Evolutionary conservation across 371 early-diverging fungal genomes (phyloP).

Genomic region (Rhizopus stolonifer): DNA sequence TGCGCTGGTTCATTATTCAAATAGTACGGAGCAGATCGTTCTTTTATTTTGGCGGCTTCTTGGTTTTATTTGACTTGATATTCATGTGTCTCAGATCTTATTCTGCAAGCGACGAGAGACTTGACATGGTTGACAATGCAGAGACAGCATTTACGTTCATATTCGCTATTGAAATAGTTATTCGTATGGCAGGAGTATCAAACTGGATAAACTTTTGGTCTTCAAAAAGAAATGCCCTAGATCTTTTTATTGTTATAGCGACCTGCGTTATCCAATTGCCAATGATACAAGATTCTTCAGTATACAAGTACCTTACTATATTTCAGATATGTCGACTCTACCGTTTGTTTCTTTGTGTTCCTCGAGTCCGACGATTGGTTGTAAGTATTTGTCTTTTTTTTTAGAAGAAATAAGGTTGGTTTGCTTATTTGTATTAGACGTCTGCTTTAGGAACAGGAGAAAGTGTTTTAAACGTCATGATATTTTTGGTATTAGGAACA

Average conservation of each 20-base stretch:
- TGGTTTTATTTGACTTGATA: slow-evolving; percentile 46
- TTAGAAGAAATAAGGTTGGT: neutral
- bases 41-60: slow-evolving; percentile 46
- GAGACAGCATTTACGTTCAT: slow-evolving; percentile 54
- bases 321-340: slow-evolving; percentile 55
- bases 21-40: slow-evolving; percentile 48
- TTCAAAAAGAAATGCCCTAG: slow-evolving; percentile 44
- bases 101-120: slow-evolving; percentile 32
- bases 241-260: slow-evolving; percentile 50
- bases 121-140: slow-evolving; percentile 42
- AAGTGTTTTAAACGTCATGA: slow-evolving; percentile 44
- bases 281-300: slow-evolving; percentile 45
- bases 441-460: slow-evolving; percentile 52
- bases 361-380: slow-evolving; percentile 51
- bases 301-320: slow-evolving; percentile 55
- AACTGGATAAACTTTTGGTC: slow-evolving; percentile 55
- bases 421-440: slow-evolving; percentile 15
- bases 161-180: slow-evolving; percentile 51
- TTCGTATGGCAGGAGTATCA: slow-evolving; percentile 49
- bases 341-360: slow-evolving; percentile 56
- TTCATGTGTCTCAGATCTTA: slow-evolving; percentile 58
- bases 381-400: slow-evolving; percentile 25
- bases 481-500: slow-evolving; percentile 40
- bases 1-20: slow-evolving; percentile 35
- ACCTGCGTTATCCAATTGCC: slow-evolving; percentile 59